Evolutionary conservation across 176 grass and related monocot genomes (phyloP).

Genomic region (Calamus simplicifolius): DNA sequence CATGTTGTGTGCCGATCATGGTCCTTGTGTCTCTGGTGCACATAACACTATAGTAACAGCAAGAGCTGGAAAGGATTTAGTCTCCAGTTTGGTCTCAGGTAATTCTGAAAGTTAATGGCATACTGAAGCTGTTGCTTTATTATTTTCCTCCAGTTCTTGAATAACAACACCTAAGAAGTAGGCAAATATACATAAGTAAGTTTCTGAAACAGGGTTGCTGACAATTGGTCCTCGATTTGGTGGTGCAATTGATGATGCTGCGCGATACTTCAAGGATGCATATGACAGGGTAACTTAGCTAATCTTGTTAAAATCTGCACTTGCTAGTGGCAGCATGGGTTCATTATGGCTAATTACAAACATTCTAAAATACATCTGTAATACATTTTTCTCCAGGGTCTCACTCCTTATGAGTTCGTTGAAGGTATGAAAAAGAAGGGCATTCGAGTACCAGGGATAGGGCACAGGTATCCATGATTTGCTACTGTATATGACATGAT

Average conservation of each 20-base stretch:
- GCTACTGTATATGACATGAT: too few relatives aligned
- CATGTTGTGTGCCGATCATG: conserved; percentile 22
- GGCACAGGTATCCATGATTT: conserved; percentile 60
- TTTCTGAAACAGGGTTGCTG: conserved; percentile 52
- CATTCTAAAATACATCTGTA: too few relatives aligned
- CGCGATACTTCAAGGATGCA: conserved; percentile 98
- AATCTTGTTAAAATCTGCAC: conserved; percentile 3
- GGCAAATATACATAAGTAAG: conserved; percentile 2
- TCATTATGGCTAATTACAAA: too few relatives aligned
- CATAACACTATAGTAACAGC: conserved; percentile 15
- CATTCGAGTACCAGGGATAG: conserved; percentile 94
- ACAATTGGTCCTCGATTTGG: conserved; percentile 97
- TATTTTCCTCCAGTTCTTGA: too few relatives aligned
- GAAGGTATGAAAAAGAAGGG: conserved; percentile 99
- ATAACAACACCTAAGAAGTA: too few relatives aligned
- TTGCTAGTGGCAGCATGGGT: background rate
- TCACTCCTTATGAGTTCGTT: conserved; percentile 94
- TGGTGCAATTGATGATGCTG: conserved; percentile 99
- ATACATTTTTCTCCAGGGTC: conserved; percentile 28
- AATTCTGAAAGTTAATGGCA: background rate
- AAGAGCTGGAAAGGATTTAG: conserved; percentile 20
- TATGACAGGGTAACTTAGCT: conserved; percentile 56
- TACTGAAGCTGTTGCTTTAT: too few relatives aligned
- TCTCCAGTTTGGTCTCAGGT: conserved; percentile 14
- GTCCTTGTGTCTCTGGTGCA: conserved; percentile 18